A percentile compares a stretch with the other conserved stretches of the same genome.
Evolutionary conservation across 352 stramenopile species (phyloP).

Genomic region (Thalassiosira allenii): DNA sequence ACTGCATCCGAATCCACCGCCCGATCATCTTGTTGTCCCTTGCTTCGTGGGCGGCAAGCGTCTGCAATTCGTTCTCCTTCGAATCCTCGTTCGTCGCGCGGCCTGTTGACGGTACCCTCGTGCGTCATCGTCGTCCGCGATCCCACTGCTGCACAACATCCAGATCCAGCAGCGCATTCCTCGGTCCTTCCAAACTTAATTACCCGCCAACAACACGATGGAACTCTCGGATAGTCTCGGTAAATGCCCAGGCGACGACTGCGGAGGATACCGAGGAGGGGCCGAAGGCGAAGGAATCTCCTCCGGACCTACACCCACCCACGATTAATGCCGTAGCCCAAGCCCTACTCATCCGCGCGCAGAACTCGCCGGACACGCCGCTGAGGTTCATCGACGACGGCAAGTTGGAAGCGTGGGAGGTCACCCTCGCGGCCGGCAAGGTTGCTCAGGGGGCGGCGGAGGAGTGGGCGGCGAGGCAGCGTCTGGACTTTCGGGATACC

Average conservation of each 20-base stretch:
- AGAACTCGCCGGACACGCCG: conserved; percentile 43
- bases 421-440: conserved; percentile 45
- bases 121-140: conserved; percentile 19
- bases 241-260: conserved; percentile 54
- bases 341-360: conserved; percentile 43
- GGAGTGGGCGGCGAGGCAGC: not conserved
- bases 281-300: conserved; percentile 36
- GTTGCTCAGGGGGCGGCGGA: conserved; percentile 42
- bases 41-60: conserved; percentile 13
- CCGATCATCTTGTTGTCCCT: no score
- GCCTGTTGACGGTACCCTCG: not conserved
- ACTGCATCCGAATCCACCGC: no score
- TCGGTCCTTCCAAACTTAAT: no score
- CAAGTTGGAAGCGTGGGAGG: conserved; percentile 51
- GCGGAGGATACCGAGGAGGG: conserved; percentile 66
- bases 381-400: conserved; percentile 48
- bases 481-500: not conserved
- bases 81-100: conserved; percentile 9
- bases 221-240: conserved; percentile 43
- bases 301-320: conserved; percentile 43
- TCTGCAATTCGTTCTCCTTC: conserved; percentile 18
- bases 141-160: not conserved
- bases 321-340: conserved; percentile 40
- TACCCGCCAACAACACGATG: conserved; percentile 47
- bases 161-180: not conserved